These are phyloP conservation scores for Penicillium macrosclerotiorum DNA, from an alignment of 495 filamentous ascomycete species.

Conservation along the genomic window DNA sequence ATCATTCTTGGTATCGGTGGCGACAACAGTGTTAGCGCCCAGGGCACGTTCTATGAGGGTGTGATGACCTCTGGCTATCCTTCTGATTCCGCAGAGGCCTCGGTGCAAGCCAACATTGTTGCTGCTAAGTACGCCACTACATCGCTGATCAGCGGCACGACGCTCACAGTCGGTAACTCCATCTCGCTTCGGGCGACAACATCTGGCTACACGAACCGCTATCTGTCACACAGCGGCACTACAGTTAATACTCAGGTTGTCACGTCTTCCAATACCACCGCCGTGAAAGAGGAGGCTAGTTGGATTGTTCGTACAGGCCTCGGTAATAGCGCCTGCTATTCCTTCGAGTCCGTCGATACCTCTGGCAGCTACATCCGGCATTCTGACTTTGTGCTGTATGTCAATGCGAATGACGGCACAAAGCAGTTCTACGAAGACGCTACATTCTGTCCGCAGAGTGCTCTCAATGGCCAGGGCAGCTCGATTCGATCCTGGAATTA, in stretches of 20 bases:
- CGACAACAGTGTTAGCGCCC: constrained; percentile 53
- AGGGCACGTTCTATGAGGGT: constrained; percentile 62
- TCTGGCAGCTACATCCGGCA: constrained; percentile 55
- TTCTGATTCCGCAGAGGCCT: constrained; percentile 51
- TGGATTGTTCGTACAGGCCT: constrained; percentile 55
- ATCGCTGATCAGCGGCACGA: constrained; percentile 46
- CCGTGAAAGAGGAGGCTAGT: constrained; percentile 49
- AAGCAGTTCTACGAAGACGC: constrained; percentile 55
- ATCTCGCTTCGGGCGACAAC: constrained; percentile 53
- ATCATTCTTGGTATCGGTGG: constrained; percentile 60
- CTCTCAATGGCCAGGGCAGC: constrained; percentile 45
- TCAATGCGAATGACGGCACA: constrained; percentile 47
- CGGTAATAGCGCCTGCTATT: constrained; percentile 50
- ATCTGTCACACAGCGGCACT: constrained; percentile 48
- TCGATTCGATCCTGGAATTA: constrained; percentile 55
- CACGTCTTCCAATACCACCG: constrained; percentile 45
- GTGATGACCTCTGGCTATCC: constrained; percentile 60
- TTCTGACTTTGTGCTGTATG: constrained; percentile 42
- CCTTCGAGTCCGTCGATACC: constrained; percentile 56
- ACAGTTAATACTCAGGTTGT: constrained; percentile 52
- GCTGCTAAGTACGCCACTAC: constrained; percentile 51
- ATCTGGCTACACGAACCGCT: constrained; percentile 46
- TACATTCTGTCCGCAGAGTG: constrained; percentile 52
- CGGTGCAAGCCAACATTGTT: constrained; percentile 57
- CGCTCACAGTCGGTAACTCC: constrained; percentile 45